These are phyloP conservation scores for Spiromastix sp. DNA, from an alignment of 2,329 filamentous ascomycete genomes.

Conservation along the genomic window DNA sequence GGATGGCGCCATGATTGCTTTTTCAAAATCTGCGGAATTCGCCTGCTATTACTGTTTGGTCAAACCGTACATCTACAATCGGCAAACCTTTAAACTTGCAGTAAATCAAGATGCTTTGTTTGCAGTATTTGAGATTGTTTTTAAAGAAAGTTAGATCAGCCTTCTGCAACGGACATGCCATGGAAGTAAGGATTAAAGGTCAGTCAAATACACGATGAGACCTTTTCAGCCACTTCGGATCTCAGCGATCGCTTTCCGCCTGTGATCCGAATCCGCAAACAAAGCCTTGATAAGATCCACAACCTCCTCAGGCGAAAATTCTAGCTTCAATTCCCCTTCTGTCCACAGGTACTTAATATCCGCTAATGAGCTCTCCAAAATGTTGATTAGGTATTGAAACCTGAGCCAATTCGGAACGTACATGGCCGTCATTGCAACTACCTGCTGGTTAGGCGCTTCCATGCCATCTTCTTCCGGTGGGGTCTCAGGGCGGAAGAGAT, in stretches of 20 bases:
- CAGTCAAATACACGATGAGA: too few relatives aligned
- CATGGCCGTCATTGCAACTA: conserved; percentile 46
- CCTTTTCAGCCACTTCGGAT: conserved; percentile 33
- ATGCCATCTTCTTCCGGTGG: conserved; percentile 21
- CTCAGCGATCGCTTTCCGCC: conserved; percentile 47
- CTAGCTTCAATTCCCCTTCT: conserved; percentile 52
- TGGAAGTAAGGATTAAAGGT: too few relatives aligned
- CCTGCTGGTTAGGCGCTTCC: conserved; percentile 17
- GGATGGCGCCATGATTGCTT: too few relatives aligned
- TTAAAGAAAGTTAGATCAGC: too few relatives aligned
- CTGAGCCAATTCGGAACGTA: conserved; percentile 56
- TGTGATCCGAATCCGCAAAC: conserved; percentile 52
- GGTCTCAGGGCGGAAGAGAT: conserved; percentile 43
- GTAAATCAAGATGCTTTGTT: too few relatives aligned
- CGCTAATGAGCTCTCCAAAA: conserved; percentile 51
- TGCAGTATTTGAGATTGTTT: too few relatives aligned
- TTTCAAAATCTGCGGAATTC: too few relatives aligned
- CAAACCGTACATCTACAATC: too few relatives aligned
- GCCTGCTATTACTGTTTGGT: too few relatives aligned
- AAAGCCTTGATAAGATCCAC: conserved; percentile 53
- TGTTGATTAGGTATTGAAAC: conserved; percentile 54
- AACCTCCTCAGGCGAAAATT: conserved; percentile 52
- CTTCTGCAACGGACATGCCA: too few relatives aligned
- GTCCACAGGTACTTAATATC: conserved; percentile 58
- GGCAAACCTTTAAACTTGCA: too few relatives aligned